Conservation (phyloP, 176 grass and related monocot species). For the Musa beccarii region DNA sequence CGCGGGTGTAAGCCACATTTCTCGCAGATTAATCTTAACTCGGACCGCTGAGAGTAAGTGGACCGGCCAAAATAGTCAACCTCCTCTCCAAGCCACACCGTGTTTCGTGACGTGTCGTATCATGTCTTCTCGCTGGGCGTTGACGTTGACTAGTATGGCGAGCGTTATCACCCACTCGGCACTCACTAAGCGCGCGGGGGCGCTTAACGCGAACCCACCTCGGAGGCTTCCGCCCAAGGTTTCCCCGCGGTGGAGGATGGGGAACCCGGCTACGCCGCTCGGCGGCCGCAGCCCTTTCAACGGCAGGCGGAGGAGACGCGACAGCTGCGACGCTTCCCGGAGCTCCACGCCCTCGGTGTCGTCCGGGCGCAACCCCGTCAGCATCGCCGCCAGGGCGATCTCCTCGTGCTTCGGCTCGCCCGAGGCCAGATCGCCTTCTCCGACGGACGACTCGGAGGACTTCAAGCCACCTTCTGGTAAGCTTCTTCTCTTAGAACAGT, state of each 20-base stretch:
- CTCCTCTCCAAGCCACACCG: no score
- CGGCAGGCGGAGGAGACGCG: slow-evolving; percentile 13
- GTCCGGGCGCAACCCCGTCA: slow-evolving; percentile 9
- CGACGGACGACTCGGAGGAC: slow-evolving; percentile 30
- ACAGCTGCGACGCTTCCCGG: slow-evolving; percentile 33
- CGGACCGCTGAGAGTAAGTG: no score
- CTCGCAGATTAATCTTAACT: no score
- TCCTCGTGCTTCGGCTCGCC: slow-evolving; percentile 52
- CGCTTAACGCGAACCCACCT: no score
- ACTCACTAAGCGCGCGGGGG: no score
- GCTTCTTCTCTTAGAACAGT: not conserved
- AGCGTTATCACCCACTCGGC: no score
- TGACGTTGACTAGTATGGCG: no score
- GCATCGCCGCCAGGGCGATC: slow-evolving; percentile 26
- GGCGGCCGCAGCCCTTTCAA: slow-evolving; percentile 19
- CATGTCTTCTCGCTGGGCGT: no score
- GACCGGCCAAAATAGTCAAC: no score
- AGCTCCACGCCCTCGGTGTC: slow-evolving; percentile 5
- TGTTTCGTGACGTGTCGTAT: no score
- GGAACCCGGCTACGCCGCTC: not conserved
- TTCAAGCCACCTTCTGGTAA: slow-evolving; percentile 27
- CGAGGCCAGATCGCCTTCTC: slow-evolving; percentile 23
- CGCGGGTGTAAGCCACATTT: no score
- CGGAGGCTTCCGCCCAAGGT: no score
- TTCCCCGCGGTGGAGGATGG: not conserved